These are phyloP conservation scores for Pseudogymnoascus sp. DNA, from an alignment of 2,329 filamentous ascomycete species.

Conservation along the genomic window DNA sequence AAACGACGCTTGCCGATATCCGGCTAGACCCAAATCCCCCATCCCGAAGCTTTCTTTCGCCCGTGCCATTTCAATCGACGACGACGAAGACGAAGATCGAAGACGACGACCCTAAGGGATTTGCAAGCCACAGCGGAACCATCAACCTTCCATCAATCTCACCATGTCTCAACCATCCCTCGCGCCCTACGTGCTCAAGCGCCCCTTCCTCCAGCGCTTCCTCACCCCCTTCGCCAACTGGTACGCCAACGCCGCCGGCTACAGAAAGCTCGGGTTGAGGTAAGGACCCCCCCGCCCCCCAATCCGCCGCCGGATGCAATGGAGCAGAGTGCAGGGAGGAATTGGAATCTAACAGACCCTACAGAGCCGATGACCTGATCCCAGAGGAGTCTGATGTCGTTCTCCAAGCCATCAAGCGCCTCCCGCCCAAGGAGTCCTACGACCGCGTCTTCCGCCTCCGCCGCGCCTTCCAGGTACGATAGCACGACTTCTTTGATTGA, in stretches of 20 bases:
- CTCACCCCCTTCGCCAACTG: constrained; percentile 77
- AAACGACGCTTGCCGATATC: neutral
- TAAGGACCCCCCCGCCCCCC: constrained; percentile 37
- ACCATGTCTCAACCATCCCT: constrained; percentile 41
- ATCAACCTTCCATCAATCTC: constrained; percentile 14
- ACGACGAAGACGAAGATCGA: constrained; percentile 10
- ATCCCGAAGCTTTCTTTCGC: neutral
- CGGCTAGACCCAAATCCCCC: neutral
- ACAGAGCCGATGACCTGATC: constrained; percentile 88
- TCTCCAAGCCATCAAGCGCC: constrained; percentile 81
- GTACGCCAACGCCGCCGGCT: constrained; percentile 85
- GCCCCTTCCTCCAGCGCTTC: constrained; percentile 75
- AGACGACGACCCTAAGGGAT: neutral
- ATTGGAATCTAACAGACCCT: neutral
- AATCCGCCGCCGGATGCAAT: neutral
- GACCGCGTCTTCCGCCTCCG: constrained; percentile 97
- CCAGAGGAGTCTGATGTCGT: constrained; percentile 85
- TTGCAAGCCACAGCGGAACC: neutral
- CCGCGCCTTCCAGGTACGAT: constrained; percentile 76
- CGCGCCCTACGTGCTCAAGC: constrained; percentile 68
- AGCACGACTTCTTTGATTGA: neutral
- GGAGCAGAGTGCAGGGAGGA: neutral
- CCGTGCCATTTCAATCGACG: neutral
- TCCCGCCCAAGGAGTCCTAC: constrained; percentile 83
- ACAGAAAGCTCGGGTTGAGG: constrained; percentile 87